These are phyloP conservation scores for Yamadazyma kitorensis DNA, from an alignment of 805 yeast species.

Conservation along the genomic window DNA sequence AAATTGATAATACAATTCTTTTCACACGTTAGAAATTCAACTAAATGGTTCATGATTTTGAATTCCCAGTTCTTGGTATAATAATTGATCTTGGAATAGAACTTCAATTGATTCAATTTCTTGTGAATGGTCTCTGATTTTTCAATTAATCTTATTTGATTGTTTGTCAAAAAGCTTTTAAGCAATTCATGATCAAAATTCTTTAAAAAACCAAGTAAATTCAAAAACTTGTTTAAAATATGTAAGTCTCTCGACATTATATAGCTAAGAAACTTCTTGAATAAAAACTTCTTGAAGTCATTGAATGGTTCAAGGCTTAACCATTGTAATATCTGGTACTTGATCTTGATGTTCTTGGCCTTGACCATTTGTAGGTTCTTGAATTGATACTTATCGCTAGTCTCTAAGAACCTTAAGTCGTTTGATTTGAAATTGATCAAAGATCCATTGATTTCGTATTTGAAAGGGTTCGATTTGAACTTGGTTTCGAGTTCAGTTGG, in stretches of 20 bases:
- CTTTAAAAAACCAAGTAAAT: conserved; percentile 3
- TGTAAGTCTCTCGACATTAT: not conserved
- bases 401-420: conserved; percentile 30
- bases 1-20: conserved; percentile 29
- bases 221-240: conserved; percentile 3
- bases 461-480: conserved; percentile 9
- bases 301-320: conserved; percentile 34
- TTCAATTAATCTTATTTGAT: not conserved
- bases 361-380: conserved; percentile 9
- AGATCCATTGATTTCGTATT: conserved; percentile 22
- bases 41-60: conserved; percentile 20
- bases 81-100: not conserved
- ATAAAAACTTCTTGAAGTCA: conserved; percentile 21
- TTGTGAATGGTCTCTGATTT: not conserved
- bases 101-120: not conserved
- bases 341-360: conserved; percentile 18
- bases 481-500: conserved; percentile 5
- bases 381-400: conserved; percentile 3
- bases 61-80: conserved; percentile 24
- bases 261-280: conserved; percentile 14
- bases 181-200: conserved; percentile 1
- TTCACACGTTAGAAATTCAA: conserved; percentile 22
- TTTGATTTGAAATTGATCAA: conserved; percentile 33
- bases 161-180: not conserved
- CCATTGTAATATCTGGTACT: conserved; percentile 36